Percentiles rank a stretch among this genome's conserved stretches.
phyloP scores from a whole-genome alignment of 768 basidiomycete genomes.

The Termitomyces sp. region DNA sequence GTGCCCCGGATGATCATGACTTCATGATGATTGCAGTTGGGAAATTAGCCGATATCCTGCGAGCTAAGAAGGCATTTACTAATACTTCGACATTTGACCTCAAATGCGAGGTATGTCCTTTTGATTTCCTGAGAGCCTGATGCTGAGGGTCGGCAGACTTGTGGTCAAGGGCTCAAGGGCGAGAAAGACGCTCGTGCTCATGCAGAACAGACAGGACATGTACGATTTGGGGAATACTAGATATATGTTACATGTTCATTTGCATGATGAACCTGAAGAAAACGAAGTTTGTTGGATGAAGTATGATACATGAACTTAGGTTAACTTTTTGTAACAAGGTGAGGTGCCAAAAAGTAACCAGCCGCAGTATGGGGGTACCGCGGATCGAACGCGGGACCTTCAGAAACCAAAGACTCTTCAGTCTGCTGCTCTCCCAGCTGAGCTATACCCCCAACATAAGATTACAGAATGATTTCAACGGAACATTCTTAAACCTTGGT shows the following conservation, averaged over 20 bases:
- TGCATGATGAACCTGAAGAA: too few species aligned
- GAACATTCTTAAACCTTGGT: too few species aligned
- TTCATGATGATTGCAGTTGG: conserved; percentile 57
- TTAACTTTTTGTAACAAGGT: not conserved
- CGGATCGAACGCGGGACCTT: conserved; percentile 74
- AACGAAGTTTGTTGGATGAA: not conserved
- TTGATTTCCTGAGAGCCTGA: conserved; percentile 1
- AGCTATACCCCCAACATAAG: conserved; percentile 61
- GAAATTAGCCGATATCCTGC: conserved; percentile 66
- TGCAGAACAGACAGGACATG: conserved; percentile 83
- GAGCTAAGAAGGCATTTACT: conserved; percentile 79
- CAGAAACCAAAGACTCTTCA: conserved; percentile 44
- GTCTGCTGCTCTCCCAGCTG: conserved; percentile 68
- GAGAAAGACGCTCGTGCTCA: conserved; percentile 92
- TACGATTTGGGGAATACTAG: conserved; percentile 76
- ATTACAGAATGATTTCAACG: too few species aligned
- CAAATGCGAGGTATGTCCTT: conserved; percentile 66
- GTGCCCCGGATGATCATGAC: conserved; percentile 35
- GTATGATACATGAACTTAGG: not conserved
- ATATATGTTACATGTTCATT: not conserved
- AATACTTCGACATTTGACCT: conserved; percentile 91
- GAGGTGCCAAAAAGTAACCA: too few species aligned
- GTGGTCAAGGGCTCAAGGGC: conserved; percentile 82
- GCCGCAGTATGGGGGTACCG: conserved; percentile 72
- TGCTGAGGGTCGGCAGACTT: conserved; percentile 43